Base-by-base conservation (phyloP, 148 eudicot genomes). In the Arctostaphylos glauca region DNA sequence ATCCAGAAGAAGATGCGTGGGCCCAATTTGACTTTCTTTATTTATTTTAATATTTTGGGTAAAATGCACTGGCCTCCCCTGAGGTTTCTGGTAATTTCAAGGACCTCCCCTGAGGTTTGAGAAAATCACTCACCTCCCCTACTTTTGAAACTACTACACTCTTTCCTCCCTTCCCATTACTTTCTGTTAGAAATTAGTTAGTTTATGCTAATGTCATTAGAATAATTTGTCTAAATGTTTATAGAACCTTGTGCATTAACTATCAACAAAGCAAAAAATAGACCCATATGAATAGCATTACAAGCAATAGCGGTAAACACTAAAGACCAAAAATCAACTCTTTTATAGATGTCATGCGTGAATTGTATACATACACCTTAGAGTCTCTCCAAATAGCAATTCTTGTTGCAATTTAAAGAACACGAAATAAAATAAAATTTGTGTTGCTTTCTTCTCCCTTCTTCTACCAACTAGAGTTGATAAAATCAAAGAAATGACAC, bases 381-480 rank as follows among this genome's bases (percentile, higher is more conserved):
- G 90, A 84, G 81, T 94, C 98, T 84, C 85, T 91, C 98, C 96
- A 91, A 46, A 94, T 80, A 52, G 94, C 83, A 53, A 88, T 49
- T 70, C 91, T 96, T 94, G 88, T 77, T 8, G 82, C 81, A 67
- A 71, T 44, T 14, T 9, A 71, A 71, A 68, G 13, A 31, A 70
- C 13, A 38, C n/a, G n/a, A 41, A 2, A 3, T 2, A 14, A 58
- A 58, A 23, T 64, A 1, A 64, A 64, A 64, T 23, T 9, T 64
- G 64, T 18, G 18, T 3, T 9, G n/a, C 31, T 43, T 21, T 58
- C 7, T 23, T 58, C 52, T 43, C 43, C 46, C 15, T 13, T 9
- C n/a, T 72, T 72, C 21, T 18, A 46, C 3, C 52, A 44, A 21
- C 52, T 3, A 38, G 21, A 23, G 49, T n/a, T 53, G 67, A 76